A percentile compares a stretch with the other conserved stretches of the same genome.
phyloP scores from a whole-genome alignment of 2,329 filamentous ascomycete genomes.

The Ilyonectria mors-panacis region DNA sequence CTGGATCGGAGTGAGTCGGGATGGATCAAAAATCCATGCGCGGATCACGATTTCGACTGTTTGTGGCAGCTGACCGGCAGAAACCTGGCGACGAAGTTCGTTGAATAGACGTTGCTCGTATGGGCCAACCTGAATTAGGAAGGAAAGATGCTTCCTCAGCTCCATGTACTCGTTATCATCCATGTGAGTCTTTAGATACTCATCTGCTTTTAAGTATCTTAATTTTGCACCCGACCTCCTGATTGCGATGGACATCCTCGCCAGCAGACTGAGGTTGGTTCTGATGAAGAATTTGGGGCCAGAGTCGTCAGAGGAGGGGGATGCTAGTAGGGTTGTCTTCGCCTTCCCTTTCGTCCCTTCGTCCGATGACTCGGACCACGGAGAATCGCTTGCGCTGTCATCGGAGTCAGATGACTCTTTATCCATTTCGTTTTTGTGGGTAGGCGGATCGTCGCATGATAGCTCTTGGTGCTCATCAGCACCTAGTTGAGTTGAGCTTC shows the following conservation, averaged over 20 bases:
- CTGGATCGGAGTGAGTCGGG: not conserved
- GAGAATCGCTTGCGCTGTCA: not conserved
- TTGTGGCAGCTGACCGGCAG: not conserved
- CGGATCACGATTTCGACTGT: not conserved
- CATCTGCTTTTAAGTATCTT: conserved; percentile 7
- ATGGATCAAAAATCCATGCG: not conserved
- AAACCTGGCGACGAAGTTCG: not conserved
- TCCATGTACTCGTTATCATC: not conserved
- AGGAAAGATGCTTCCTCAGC: not conserved
- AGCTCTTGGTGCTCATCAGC: not conserved
- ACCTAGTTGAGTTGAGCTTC: not conserved
- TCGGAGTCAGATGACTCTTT: not conserved
- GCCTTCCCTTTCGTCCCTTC: not conserved
- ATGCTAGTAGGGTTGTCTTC: not conserved
- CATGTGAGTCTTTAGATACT: not conserved
- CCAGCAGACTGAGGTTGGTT: not conserved
- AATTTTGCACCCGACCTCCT: conserved; percentile 3
- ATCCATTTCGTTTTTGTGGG: not conserved
- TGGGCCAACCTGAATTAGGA: not conserved
- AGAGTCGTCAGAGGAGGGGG: not conserved
- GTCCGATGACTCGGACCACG: conserved; percentile 1
- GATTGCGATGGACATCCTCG: conserved; percentile 8
- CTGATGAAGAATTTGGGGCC: not conserved
- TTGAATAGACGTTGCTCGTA: conserved; percentile 1
- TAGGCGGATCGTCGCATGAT: no score